Base-by-base conservation (phyloP, 2,329 filamentous ascomycete genomes). In the Pseudocercospora cruenta region DNA sequence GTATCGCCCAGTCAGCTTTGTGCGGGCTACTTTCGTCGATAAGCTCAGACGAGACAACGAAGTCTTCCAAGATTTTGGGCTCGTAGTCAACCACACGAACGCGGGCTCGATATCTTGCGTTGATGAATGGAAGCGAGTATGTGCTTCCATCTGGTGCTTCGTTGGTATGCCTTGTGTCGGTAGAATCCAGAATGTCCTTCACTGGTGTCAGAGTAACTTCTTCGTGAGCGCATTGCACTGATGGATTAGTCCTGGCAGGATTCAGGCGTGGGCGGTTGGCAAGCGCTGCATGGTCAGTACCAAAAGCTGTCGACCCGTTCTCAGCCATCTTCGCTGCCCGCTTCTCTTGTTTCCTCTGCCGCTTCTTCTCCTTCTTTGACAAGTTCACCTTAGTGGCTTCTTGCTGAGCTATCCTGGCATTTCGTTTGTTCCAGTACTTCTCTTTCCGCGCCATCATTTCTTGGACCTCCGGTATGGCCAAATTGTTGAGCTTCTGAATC, bases 41-140 rank as follows among this genome's bases (percentile, higher is more conserved):
- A 12, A 54, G 36, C 14, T 64, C 63, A 3, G 60, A 57, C 19
- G 64, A 39, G 73, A 75, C 74, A 2, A 90, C 82, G 76, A 97
- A 97, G 65, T 94, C 87, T 69, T 88, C 85, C 1, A 97, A 80
- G 0, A 83, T 83, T 2, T 83, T 79, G 0, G 94, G 94, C 65
- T 85, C 87, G 77, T 91, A 97, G 79, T 97, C 92, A 39, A 96
- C 85, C 1, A 96, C 89, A n/a, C 92, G 89, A 39, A 92, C 89
- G 36, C 85, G 83, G 22, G 87, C 82, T 55, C 88, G 87, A 75
- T 93, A 93, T 49, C 88, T 91, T 64, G 85, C 81, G 73, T 94
- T 93, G 64, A 75, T 64, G 70, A 77, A 77, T 9, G 75, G 75
- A 14, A 77, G 62, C 21, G 51, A 21, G 26, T 70, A 72, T 24